These are phyloP conservation scores for Populus euphratica DNA, from an alignment of 345 rosid species.

Conservation along the genomic window DNA sequence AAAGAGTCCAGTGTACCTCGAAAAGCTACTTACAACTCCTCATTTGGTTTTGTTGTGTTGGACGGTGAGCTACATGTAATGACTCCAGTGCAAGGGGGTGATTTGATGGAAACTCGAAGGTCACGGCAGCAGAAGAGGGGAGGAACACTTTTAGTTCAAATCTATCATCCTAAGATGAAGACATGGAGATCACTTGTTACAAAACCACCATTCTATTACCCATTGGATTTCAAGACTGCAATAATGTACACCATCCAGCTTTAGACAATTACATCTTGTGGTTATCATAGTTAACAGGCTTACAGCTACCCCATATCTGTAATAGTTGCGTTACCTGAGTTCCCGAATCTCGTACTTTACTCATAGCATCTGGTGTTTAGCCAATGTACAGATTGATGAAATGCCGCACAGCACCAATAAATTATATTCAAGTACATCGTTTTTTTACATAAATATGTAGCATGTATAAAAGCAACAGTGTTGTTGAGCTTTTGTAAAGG, in stretches of 20 bases:
- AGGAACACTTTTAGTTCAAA: constrained; percentile 55
- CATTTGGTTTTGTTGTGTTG: constrained; percentile 60
- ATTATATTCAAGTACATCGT: background rate
- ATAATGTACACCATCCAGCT: constrained; percentile 63
- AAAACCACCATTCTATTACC: constrained; percentile 49
- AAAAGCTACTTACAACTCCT: constrained; percentile 38
- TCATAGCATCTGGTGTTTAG: constrained; percentile 7
- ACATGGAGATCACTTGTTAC: constrained; percentile 58
- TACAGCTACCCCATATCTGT: background rate
- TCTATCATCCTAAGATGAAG: constrained; percentile 64
- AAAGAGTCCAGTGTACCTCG: constrained; percentile 61
- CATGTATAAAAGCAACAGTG: background rate
- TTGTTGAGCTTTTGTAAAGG: background rate
- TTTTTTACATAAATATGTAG: background rate
- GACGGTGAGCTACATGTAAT: constrained; percentile 66
- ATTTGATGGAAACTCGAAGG: constrained; percentile 41
- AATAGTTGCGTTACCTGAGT: background rate
- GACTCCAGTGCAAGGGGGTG: constrained; percentile 44
- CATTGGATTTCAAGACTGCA: constrained; percentile 59
- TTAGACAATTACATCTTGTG: constrained; percentile 24
- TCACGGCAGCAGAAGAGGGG: constrained; percentile 46
- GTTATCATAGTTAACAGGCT: too few relatives aligned
- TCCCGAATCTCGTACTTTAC: background rate
- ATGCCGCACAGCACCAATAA: background rate
- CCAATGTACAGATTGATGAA: constrained; percentile 23